Base-by-base conservation (phyloP, 805 yeast species). In the Sugiyamaella boreocaroliniensis region DNA sequence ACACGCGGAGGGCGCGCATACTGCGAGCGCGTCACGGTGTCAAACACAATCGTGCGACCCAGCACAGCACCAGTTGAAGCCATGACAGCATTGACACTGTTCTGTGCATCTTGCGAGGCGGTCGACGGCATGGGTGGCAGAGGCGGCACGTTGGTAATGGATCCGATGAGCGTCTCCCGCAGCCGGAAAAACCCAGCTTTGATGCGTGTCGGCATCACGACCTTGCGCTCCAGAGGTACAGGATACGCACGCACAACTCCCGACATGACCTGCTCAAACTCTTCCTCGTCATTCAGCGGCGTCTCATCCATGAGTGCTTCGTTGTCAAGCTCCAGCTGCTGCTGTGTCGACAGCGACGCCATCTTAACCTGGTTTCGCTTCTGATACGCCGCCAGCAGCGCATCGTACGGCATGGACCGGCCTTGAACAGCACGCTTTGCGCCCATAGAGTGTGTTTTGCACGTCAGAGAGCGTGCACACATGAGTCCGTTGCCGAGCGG, bases 371-470 rank as follows among this genome's bases (percentile, higher is more conserved):
- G 96, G 64, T 89, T 88, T 55, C 86, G 77, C 61, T 87, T 82
- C 68, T 89, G 97, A 64, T 89, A 89, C n/a, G 86, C 88, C 22
- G 89, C 88, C 52, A 89, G 71, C 49, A 89, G 71, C 34, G 80
- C 82, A 67, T 89, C 96, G 69, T 86, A 89, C 1, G 95, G 88
- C 12, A 89, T 89, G 48, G 90, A 80, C 63, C 97, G 77, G 5
- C 97, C 97, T 18, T 80, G 82, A 22, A 89, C 96, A 0, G 95
- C 89, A 62, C 96, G 78, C 62, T 89, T 89, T 34, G 96, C 95
- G 29, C 96, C 96, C 95, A 89, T 87, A 1, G 95, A 85, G 69
- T 89, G 97, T 0, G 96, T 87, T 64, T 89, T 89, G 74, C 97
- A 89, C 0, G 96, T 89, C 59, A 89, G 71, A 0, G 96, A 87